Percentiles rank a stretch among this genome's conserved stretches.
phyloP scores from a whole-genome alignment of 768 basidiomycete genomes.

The Holtermanniella nyarrowii region DNA sequence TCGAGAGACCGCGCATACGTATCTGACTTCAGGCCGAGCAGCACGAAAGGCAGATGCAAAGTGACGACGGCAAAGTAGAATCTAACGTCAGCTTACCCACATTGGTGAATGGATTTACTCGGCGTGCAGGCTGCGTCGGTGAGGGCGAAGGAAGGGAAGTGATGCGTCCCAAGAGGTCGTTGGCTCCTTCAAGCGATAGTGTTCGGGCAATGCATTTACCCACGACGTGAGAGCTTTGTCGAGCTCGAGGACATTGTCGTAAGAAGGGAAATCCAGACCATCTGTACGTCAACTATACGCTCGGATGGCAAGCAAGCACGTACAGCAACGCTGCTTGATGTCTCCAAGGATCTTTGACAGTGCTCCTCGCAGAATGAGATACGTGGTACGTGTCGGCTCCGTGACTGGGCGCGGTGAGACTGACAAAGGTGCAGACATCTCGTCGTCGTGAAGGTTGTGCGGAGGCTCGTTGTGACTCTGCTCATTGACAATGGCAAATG shows the following conservation, averaged over 20 bases:
- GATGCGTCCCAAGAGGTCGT: constrained; percentile 9
- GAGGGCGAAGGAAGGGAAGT: constrained; percentile 9
- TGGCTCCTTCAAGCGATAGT: constrained; percentile 15
- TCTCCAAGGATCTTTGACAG: constrained; percentile 16
- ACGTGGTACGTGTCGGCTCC: constrained; percentile 14
- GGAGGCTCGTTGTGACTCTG: constrained; percentile 10
- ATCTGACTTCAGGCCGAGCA: constrained; percentile 7
- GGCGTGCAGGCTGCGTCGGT: constrained; percentile 15
- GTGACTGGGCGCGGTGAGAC: constrained; percentile 2
- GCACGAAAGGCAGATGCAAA: constrained; percentile 21
- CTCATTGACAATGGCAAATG: constrained; percentile 17
- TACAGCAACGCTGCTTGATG: constrained; percentile 9
- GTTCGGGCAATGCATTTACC: constrained; percentile 14
- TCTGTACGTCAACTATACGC: constrained; percentile 2
- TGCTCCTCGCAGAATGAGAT: constrained; percentile 15
- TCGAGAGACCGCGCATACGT: constrained; percentile 2
- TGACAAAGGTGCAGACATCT: constrained; percentile 1
- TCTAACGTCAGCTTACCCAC: neutral
- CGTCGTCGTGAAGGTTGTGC: constrained; percentile 16
- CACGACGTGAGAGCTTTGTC: constrained; percentile 13
- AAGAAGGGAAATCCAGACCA: constrained; percentile 11
- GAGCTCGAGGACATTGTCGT: constrained; percentile 11
- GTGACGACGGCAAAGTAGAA: constrained; percentile 22
- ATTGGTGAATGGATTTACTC: neutral
- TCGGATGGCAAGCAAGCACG: neutral